phyloP scores from a whole-genome alignment of 2,329 filamentous ascomycete species.

The Escovopsis sp. region DNA sequence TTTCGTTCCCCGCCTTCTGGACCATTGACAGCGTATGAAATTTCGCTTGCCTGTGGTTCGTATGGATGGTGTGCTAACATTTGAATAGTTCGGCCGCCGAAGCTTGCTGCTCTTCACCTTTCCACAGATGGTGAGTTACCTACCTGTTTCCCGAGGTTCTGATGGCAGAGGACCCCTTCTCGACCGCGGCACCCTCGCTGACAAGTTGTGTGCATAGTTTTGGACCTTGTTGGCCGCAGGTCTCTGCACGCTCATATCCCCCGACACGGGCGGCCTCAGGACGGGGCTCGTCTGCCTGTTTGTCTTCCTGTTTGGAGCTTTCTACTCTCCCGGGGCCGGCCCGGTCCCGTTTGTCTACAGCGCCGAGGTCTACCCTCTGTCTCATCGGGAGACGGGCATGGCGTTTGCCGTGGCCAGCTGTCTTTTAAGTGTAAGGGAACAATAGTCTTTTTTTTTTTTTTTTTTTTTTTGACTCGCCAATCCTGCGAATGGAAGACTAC shows the following conservation, averaged over 20 bases:
- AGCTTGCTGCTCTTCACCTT: conserved; percentile 50
- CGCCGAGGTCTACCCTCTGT: conserved; percentile 50
- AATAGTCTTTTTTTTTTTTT: not conserved
- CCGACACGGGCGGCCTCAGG: conserved; percentile 24
- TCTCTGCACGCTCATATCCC: conserved; percentile 22
- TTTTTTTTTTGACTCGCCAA: not conserved
- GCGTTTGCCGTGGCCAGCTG: conserved; percentile 46
- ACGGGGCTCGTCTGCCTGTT: conserved; percentile 44
- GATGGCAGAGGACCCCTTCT: not conserved
- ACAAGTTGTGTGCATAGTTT: conserved; percentile 7
- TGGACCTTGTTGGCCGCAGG: conserved; percentile 37
- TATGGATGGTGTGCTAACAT: conserved; percentile 4
- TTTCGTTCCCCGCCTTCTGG: conserved; percentile 51
- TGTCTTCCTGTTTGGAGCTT: conserved; percentile 48
- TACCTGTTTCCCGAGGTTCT: not conserved
- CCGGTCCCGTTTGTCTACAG: conserved; percentile 48
- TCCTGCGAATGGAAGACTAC: no score
- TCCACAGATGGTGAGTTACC: conserved; percentile 41
- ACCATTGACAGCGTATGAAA: conserved; percentile 43
- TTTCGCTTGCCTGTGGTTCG: not conserved
- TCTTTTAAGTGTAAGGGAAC: conserved; percentile 28
- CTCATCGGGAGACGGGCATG: conserved; percentile 51
- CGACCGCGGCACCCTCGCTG: no score
- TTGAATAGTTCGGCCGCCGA: conserved; percentile 37
- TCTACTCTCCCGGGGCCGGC: conserved; percentile 51